Percentiles rank a stretch among this genome's conserved stretches.
Conservation (phyloP, 306 rosid species). For the Cucurbita argyrosperma region DNA sequence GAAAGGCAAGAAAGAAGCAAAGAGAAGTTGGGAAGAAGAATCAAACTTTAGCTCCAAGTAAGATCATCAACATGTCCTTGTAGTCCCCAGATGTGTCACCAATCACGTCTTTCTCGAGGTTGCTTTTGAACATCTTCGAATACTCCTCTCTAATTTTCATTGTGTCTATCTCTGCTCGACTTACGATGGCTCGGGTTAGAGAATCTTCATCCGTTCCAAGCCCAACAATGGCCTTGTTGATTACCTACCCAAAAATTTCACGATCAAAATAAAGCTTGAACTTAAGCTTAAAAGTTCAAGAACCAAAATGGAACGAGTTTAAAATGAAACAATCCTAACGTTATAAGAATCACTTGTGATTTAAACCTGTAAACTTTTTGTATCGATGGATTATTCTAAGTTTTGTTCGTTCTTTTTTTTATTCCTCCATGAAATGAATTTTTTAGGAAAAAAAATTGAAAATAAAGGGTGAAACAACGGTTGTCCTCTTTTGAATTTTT, state of each 20-base stretch:
- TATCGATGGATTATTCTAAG: background rate
- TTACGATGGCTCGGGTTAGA: slow-evolving; percentile 61
- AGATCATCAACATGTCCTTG: slow-evolving; percentile 60
- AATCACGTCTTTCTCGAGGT: slow-evolving; percentile 42
- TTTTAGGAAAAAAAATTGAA: background rate
- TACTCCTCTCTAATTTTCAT: slow-evolving; percentile 48
- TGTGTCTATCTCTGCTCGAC: slow-evolving; percentile 66
- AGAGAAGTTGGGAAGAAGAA: slow-evolving; percentile 2
- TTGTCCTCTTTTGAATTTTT: too few relatives aligned
- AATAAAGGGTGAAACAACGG: background rate
- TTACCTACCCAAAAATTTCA: slow-evolving; percentile 30
- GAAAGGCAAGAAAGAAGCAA: background rate
- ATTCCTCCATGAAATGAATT: background rate
- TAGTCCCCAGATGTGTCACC: slow-evolving; percentile 82
- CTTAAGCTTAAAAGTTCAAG: too few relatives aligned
- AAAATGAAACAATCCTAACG: background rate
- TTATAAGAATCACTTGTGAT: background rate
- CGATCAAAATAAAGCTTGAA: too few relatives aligned
- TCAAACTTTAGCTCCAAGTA: slow-evolving; percentile 59
- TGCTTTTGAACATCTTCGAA: slow-evolving; percentile 27
- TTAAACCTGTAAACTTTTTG: background rate
- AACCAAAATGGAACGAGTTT: background rate
- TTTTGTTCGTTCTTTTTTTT: background rate
- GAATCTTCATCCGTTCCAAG: slow-evolving; percentile 87
- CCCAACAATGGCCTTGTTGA: slow-evolving; percentile 51